phyloP scores from a whole-genome alignment of 2,329 filamentous ascomycete species.

The Monilinia vaccinii-corymbosi region DNA sequence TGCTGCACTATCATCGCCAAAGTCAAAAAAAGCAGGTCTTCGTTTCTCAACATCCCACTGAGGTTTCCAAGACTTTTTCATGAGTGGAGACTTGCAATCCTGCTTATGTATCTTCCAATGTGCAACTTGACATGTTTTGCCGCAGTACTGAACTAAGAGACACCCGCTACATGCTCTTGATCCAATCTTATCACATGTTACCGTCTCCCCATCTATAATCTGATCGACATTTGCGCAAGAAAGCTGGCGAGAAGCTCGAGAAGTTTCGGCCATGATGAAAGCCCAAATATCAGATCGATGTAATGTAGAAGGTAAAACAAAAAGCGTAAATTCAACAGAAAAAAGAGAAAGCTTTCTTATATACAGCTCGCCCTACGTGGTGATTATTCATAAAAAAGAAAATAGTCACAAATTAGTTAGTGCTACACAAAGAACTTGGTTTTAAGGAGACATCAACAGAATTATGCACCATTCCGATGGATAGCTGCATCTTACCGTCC shows the following conservation, averaged over 20 bases:
- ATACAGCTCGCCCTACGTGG: not conserved
- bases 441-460: no score
- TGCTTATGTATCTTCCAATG: constrained; percentile 3
- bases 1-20: no score
- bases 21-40: constrained; percentile 19
- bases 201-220: not conserved
- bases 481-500: not conserved
- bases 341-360: no score
- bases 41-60: not conserved
- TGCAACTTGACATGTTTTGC: constrained; percentile 30
- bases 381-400: not conserved
- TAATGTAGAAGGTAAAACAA: not conserved
- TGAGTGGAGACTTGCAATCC: constrained; percentile 4
- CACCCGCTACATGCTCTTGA: not conserved
- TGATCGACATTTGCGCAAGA: not conserved
- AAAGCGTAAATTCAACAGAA: no score
- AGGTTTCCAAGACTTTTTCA: constrained; percentile 1
- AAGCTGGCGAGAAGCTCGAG: not conserved
- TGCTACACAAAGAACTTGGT: not conserved
- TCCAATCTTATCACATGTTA: not conserved
- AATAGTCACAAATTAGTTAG: not conserved
- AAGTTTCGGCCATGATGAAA: not conserved
- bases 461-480: not conserved
- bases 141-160: constrained; percentile 7
- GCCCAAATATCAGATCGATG: not conserved